Conservation (phyloP, 768 basidiomycete species). For the Fistulinella prunicolor region DNA sequence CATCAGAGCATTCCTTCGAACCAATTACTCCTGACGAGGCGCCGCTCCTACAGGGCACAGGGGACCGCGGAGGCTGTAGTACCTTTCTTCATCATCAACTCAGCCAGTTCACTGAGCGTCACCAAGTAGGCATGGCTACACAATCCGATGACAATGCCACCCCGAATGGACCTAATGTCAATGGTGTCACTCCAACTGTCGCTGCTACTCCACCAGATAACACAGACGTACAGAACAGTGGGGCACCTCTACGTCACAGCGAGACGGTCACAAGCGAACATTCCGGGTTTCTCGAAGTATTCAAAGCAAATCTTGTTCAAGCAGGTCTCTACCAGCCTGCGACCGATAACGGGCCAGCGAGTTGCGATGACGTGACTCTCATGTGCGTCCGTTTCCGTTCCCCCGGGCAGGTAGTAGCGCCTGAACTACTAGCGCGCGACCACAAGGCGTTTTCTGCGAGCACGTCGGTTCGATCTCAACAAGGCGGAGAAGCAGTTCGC, state of each 20-base stretch:
- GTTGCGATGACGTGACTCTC: conserved; percentile 65
- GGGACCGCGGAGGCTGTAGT: too few relatives aligned
- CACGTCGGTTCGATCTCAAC: conserved; percentile 59
- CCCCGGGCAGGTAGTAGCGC: too few relatives aligned
- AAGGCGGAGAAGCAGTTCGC: conserved; percentile 72
- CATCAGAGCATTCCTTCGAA: too few relatives aligned
- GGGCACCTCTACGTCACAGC: not conserved
- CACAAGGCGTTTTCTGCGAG: conserved; percentile 80
- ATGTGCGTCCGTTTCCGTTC: conserved; percentile 42
- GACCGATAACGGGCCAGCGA: conserved; percentile 35
- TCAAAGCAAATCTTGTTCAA: conserved; percentile 50
- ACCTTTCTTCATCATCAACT: too few relatives aligned
- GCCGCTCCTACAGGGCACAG: too few relatives aligned
- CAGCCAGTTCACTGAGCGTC: too few relatives aligned
- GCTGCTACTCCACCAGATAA: not conserved
- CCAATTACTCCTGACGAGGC: too few relatives aligned
- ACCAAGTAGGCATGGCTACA: conserved; percentile 12
- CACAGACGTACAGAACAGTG: not conserved
- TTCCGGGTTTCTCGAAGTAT: conserved; percentile 35
- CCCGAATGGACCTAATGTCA: too few relatives aligned
- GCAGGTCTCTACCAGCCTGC: conserved; percentile 51
- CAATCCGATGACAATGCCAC: not conserved
- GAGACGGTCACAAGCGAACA: not conserved
- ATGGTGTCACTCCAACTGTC: not conserved
- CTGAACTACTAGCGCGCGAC: too few relatives aligned